A percentile compares a stretch with the other conserved stretches of the same genome.
phyloP scores from a whole-genome alignment of 352 stramenopile species.

The Phytophthora ohioensis region DNA sequence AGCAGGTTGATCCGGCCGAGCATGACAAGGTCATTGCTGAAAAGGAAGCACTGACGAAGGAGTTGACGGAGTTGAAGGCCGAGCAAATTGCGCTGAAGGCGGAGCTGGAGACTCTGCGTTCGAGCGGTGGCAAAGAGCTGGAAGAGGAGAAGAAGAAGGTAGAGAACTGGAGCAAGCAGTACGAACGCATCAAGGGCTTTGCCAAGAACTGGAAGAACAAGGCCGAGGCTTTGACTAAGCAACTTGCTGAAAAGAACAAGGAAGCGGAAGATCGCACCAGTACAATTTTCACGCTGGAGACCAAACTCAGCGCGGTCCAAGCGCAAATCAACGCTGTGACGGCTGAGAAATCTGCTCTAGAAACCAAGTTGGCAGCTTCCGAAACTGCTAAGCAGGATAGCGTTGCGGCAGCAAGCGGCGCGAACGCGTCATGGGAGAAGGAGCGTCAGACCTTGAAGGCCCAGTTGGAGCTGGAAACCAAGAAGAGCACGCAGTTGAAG shows the following conservation, averaged over 20 bases:
- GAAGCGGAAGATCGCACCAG: slow-evolving; percentile 58
- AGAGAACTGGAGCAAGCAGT: slow-evolving; percentile 79
- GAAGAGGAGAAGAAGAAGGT: slow-evolving; percentile 75
- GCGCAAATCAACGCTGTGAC: slow-evolving; percentile 39
- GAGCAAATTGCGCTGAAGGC: slow-evolving; percentile 48
- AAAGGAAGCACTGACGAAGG: slow-evolving; percentile 57
- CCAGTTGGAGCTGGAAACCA: slow-evolving; percentile 69
- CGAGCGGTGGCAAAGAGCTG: slow-evolving; percentile 53
- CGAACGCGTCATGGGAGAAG: slow-evolving; percentile 59
- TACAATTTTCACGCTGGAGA: slow-evolving; percentile 48
- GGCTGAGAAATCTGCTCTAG: slow-evolving; percentile 53
- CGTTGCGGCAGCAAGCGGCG: slow-evolving; percentile 38
- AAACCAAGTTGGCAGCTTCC: slow-evolving; percentile 51
- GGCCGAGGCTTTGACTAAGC: slow-evolving; percentile 68
- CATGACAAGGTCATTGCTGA: slow-evolving; percentile 76
- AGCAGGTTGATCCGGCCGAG: slow-evolving; percentile 79
- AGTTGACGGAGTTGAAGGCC: slow-evolving; percentile 55
- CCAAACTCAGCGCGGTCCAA: slow-evolving; percentile 47
- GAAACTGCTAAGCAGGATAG: slow-evolving; percentile 55
- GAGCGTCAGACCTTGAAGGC: slow-evolving; percentile 65
- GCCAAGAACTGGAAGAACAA: slow-evolving; percentile 88
- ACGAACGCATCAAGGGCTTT: slow-evolving; percentile 83
- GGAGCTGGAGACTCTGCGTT: slow-evolving; percentile 61
- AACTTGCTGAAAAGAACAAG: slow-evolving; percentile 76
- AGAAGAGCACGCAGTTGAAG: slow-evolving; percentile 75